phyloP scores from a whole-genome alignment of 768 basidiomycete genomes.

The Fibroporia radiculosa region DNA sequence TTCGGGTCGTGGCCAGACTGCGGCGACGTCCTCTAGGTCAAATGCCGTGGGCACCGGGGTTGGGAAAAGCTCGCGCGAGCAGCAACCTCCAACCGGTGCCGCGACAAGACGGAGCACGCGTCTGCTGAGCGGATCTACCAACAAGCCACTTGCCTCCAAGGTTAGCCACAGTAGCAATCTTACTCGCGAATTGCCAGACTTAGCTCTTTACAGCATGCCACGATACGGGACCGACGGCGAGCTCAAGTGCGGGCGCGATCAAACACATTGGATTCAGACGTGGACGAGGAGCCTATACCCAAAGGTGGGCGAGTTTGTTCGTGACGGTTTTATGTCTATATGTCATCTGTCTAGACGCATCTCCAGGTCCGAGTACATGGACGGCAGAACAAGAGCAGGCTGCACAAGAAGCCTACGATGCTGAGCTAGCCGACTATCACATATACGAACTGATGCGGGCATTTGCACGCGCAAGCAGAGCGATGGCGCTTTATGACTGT shows the following conservation, averaged over 20 bases:
- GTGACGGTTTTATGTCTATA: too few species aligned
- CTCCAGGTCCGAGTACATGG: constrained; percentile 55
- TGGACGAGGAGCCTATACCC: constrained; percentile 54
- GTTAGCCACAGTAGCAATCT: constrained; percentile 26
- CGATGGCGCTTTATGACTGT: constrained; percentile 71
- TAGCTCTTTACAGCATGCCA: constrained; percentile 23
- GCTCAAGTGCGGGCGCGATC: constrained; percentile 46
- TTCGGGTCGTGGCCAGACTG: constrained; percentile 69
- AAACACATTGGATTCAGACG: constrained; percentile 49
- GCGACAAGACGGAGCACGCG: constrained; percentile 69
- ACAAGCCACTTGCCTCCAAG: constrained; percentile 42
- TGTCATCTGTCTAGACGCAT: constrained; percentile 46
- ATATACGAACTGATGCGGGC: constrained; percentile 73
- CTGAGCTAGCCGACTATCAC: constrained; percentile 73
- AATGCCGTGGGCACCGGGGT: constrained; percentile 28
- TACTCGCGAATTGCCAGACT: constrained; percentile 2
- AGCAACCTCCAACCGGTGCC: constrained; percentile 32
- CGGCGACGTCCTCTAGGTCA: constrained; percentile 54
- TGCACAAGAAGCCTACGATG: constrained; percentile 64
- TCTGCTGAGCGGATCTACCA: constrained; percentile 48
- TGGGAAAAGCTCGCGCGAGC: constrained; percentile 42
- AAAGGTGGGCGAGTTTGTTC: constrained; percentile 36
- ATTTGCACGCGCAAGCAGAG: constrained; percentile 75
- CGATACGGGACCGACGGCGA: constrained; percentile 53
- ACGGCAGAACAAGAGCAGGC: constrained; percentile 61